These are phyloP conservation scores for Coniochaeta prunicola DNA, from an alignment of 2,329 filamentous ascomycete genomes.

Conservation along the genomic window DNA sequence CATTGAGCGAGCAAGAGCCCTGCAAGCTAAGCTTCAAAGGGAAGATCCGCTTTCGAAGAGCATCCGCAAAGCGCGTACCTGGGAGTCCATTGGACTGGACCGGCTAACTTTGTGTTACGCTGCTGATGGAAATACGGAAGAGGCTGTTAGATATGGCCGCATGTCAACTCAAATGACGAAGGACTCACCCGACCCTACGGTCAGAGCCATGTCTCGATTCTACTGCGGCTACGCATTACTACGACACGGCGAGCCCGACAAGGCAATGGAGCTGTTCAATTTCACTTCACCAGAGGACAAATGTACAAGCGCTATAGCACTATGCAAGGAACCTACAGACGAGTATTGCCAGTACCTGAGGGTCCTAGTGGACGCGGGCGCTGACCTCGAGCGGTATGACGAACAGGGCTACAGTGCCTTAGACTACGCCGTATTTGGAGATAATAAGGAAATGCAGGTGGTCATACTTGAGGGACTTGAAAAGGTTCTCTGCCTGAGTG, in stretches of 20 bases:
- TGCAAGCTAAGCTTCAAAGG: background rate
- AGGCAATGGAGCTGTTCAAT: slow-evolving; percentile 22
- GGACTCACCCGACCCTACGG: slow-evolving; percentile 15
- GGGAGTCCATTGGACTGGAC: slow-evolving; percentile 21
- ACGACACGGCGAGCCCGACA: slow-evolving; percentile 11
- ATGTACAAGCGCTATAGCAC: slow-evolving; percentile 25
- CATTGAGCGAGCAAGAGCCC: slow-evolving; percentile 10
- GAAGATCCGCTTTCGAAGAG: background rate
- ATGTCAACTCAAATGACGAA: slow-evolving; percentile 9
- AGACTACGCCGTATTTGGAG: slow-evolving; percentile 27
- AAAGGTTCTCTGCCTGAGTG: slow-evolving; percentile 3
- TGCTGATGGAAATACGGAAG: slow-evolving; percentile 11
- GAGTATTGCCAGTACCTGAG: slow-evolving; percentile 26
- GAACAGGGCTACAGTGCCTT: slow-evolving; percentile 27
- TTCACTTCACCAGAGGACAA: slow-evolving; percentile 4
- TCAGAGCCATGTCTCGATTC: slow-evolving; percentile 21
- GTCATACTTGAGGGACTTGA: slow-evolving; percentile 20
- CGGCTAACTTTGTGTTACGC: slow-evolving; percentile 26
- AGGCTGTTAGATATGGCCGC: slow-evolving; percentile 14
- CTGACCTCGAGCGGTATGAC: slow-evolving; percentile 22
- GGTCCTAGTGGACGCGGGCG: slow-evolving; percentile 23
- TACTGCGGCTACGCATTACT: slow-evolving; percentile 24
- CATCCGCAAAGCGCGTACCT: slow-evolving; percentile 6
- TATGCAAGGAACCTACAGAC: slow-evolving; percentile 28
- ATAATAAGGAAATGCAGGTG: slow-evolving; percentile 14